Percentiles rank a stretch among this genome's conserved stretches.
Conservation (phyloP, 2,329 filamentous ascomycete genomes). For the Colletotrichum destructivum region DNA sequence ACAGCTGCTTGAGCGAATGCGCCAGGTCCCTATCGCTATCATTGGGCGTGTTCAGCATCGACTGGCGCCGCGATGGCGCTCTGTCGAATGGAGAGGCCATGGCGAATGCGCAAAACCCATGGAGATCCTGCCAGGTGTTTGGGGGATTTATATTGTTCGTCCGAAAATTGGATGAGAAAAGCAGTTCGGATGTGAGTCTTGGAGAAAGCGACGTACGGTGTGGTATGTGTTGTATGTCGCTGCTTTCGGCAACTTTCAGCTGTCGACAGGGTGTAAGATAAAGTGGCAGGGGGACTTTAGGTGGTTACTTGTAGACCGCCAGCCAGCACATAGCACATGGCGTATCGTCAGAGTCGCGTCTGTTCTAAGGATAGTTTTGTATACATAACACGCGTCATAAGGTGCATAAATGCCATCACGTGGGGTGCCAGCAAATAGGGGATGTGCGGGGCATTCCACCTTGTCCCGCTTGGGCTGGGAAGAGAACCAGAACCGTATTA, state of each 20-base stretch:
- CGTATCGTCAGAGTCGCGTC: conserved; percentile 32
- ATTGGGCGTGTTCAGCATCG: conserved; percentile 48
- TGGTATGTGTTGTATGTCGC: conserved; percentile 5
- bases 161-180: not conserved
- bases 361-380: conserved; percentile 3
- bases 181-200: not conserved
- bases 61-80: conserved; percentile 52
- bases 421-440: conserved; percentile 27
- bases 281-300: conserved; percentile 29
- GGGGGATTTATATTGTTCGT: not conserved
- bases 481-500: not conserved
- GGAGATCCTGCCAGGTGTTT: not conserved
- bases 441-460: conserved; percentile 22
- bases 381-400: conserved; percentile 39
- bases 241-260: conserved; percentile 32
- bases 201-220: not conserved
- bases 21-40: conserved; percentile 54
- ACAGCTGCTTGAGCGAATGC: conserved; percentile 62
- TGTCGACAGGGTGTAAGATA: conserved; percentile 27
- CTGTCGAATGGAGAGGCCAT: conserved; percentile 40
- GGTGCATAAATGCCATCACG: conserved; percentile 38
- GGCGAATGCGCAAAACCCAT: conserved; percentile 32
- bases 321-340: conserved; percentile 13
- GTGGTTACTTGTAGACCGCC: conserved; percentile 27
- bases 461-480: conserved; percentile 7